phyloP scores from a whole-genome alignment of 108 stramenopile genomes.

The Craspedostauros australis region DNA sequence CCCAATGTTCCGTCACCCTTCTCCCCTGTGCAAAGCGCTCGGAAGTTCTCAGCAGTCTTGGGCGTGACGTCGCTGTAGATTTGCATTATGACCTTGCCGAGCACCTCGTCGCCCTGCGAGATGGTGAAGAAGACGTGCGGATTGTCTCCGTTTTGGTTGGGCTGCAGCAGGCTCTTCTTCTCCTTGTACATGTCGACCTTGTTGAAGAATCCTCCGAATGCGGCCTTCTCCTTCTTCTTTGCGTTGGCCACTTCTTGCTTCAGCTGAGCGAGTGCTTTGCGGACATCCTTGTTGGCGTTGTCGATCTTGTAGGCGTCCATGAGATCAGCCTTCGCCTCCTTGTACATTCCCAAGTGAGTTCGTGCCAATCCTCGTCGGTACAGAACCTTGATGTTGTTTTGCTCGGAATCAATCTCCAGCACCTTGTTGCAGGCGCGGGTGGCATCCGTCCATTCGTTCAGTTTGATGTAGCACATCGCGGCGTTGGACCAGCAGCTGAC shows the following conservation, averaged over 20 bases:
- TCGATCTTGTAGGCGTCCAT: slow-evolving; percentile 86
- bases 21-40: slow-evolving; percentile 93
- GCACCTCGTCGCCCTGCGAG: slow-evolving; percentile 71
- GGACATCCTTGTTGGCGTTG: slow-evolving; percentile 87
- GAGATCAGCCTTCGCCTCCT: slow-evolving; percentile 89
- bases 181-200: slow-evolving; percentile 90
- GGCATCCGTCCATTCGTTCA: slow-evolving; percentile 75
- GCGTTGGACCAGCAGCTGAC: slow-evolving; percentile 84
- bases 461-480: slow-evolving; percentile 87
- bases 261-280: slow-evolving; percentile 66
- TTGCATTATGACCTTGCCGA: slow-evolving; percentile 82
- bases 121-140: slow-evolving; percentile 93
- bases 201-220: slow-evolving; percentile 87
- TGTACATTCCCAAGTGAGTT: slow-evolving; percentile 77
- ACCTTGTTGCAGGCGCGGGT: slow-evolving; percentile 69
- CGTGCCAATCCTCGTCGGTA: slow-evolving; percentile 82
- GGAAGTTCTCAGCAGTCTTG: slow-evolving; percentile 97
- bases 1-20: slow-evolving; percentile 65
- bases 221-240: slow-evolving; percentile 85
- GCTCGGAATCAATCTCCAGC: slow-evolving; percentile 54
- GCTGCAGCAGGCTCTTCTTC: slow-evolving; percentile 72
- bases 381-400: slow-evolving; percentile 82
- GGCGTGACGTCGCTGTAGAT: slow-evolving; percentile 90
- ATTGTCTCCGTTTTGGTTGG: slow-evolving; percentile 75
- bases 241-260: slow-evolving; percentile 62